phyloP scores from a whole-genome alignment of 73 alveolate genomes.

The Stentor roeselii region DNA sequence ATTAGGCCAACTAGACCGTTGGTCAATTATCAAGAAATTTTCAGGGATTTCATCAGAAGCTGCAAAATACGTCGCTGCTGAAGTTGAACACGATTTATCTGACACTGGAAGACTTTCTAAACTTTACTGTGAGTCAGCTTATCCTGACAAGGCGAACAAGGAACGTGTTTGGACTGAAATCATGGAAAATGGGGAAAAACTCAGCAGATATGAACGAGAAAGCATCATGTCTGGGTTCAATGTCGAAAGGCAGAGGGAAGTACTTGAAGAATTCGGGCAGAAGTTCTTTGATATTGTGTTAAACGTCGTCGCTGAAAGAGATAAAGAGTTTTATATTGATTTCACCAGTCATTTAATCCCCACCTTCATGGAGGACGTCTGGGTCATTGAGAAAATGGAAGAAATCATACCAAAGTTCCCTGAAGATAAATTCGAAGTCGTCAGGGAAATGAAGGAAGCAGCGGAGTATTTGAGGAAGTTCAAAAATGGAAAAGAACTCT shows the following conservation, averaged over 20 bases:
- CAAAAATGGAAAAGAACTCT: not conserved
- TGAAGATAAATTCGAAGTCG: not conserved
- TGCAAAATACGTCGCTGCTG: conserved; percentile 37
- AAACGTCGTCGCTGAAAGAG: not conserved
- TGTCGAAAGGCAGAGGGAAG: not conserved
- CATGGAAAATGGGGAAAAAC: conserved; percentile 27
- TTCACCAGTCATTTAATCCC: not conserved
- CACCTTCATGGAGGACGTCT: not conserved
- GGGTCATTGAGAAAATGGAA: conserved; percentile 13
- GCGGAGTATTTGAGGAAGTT: not conserved
- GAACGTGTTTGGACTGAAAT: conserved; percentile 42
- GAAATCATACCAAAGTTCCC: conserved; percentile 7
- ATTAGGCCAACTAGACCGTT: conserved; percentile 39
- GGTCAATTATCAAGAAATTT: conserved; percentile 38
- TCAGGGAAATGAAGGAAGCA: not conserved
- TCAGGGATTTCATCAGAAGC: conserved; percentile 38
- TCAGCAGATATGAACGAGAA: conserved; percentile 28
- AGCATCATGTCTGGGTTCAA: not conserved
- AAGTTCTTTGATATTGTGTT: not conserved
- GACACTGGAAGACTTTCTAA: conserved; percentile 42
- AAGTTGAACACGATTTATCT: conserved; percentile 53
- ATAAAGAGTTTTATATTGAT: conserved; percentile 11
- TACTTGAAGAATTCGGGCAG: not conserved
- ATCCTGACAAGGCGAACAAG: conserved; percentile 47
- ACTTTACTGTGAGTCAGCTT: conserved; percentile 49